These are phyloP conservation scores for Talaromyces sp. DNA, from an alignment of 2,329 filamentous ascomycete genomes.

Conservation along the genomic window DNA sequence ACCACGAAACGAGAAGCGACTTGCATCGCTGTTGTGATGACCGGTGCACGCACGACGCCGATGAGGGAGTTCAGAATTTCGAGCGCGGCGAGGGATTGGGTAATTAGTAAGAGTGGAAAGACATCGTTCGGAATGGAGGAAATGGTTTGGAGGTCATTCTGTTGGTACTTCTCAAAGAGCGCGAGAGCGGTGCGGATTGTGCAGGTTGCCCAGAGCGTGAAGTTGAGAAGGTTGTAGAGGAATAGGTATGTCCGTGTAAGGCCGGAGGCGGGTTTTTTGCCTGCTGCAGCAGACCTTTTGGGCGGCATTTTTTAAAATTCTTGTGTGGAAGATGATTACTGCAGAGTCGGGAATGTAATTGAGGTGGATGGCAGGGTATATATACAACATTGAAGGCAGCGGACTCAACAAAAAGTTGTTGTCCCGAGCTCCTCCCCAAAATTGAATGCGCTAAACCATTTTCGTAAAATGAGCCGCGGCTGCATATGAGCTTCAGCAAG, in stretches of 20 bases:
- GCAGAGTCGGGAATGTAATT: not conserved
- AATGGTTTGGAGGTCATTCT: conserved; percentile 42
- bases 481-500: not conserved
- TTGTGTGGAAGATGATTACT: not conserved
- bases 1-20: conserved; percentile 82
- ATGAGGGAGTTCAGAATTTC: conserved; percentile 79
- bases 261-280: conserved; percentile 15
- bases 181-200: conserved; percentile 62
- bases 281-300: conserved; percentile 1
- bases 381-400: not conserved
- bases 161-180: conserved; percentile 45
- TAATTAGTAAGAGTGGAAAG: conserved; percentile 52
- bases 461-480: not conserved
- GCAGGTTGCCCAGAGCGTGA: conserved; percentile 73
- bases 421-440: not conserved
- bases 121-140: conserved; percentile 46
- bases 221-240: conserved; percentile 77
- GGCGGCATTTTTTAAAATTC: conserved; percentile 1
- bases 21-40: conserved; percentile 85
- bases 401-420: not conserved
- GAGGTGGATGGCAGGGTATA: not conserved
- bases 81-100: conserved; percentile 77
- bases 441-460: not conserved
- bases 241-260: conserved; percentile 61
- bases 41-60: conserved; percentile 78